Percentiles rank a stretch among this genome's conserved stretches.
Conservation (phyloP, 2,329 filamentous ascomycete genomes). For the Botryotinia narcissicola region DNA sequence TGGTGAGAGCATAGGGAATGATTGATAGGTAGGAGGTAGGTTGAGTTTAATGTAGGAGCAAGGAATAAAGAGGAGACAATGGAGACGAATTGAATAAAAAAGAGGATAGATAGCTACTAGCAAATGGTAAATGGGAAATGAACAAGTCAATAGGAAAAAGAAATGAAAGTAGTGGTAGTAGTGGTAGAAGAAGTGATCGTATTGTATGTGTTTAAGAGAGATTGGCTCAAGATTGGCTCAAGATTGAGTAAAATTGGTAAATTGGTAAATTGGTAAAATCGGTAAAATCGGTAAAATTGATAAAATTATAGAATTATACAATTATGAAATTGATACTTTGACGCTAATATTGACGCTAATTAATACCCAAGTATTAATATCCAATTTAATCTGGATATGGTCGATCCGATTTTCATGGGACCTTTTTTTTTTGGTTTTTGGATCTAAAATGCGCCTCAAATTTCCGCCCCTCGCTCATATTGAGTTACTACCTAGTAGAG, state of each 20-base stretch:
- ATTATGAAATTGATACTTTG: not conserved
- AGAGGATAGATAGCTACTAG: not conserved
- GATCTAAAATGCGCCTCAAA: not conserved
- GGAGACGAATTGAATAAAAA: not conserved
- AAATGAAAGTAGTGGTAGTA: not conserved
- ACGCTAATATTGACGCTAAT: not conserved
- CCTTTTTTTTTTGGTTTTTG: not conserved
- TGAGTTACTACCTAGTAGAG: not conserved
- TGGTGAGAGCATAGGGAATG: conserved; percentile 15
- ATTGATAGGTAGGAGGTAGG: not conserved
- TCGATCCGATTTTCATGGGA: not conserved
- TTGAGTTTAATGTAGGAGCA: not conserved
- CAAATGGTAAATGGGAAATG: too few relatives aligned
- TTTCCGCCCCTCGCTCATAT: not conserved
- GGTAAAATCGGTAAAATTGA: too few relatives aligned
- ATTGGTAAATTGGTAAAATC: too few relatives aligned
- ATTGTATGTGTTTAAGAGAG: not conserved
- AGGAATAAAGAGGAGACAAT: not conserved
- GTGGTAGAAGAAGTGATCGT: too few relatives aligned
- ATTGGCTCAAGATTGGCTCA: not conserved
- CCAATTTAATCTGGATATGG: not conserved
- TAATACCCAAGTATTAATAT: not conserved
- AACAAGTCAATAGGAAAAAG: not conserved
- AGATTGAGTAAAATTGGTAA: not conserved
- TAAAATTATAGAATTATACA: not conserved